Percentiles rank a stretch among this genome's conserved stretches.
Conservation (phyloP, 306 rosid species). For the Gastrolobium villosum region DNA sequence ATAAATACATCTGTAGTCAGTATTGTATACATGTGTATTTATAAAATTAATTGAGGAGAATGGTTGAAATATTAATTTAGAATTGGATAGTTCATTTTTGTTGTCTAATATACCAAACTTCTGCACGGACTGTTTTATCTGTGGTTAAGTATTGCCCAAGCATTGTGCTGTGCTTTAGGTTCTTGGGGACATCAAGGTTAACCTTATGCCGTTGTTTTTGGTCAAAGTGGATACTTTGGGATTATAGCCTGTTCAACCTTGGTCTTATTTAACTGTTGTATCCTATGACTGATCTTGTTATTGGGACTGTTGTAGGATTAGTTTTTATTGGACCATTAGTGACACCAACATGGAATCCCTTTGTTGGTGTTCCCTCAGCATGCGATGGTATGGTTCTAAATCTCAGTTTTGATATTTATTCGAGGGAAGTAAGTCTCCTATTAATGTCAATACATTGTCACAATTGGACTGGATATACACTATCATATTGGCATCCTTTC, state of each 20-base stretch:
- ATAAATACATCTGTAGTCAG: slow-evolving; percentile 38
- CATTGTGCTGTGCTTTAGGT: slow-evolving; percentile 49
- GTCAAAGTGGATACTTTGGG: slow-evolving; percentile 63
- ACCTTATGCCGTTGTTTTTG: slow-evolving; percentile 46
- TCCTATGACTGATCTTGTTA: slow-evolving; percentile 79
- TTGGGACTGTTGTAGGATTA: slow-evolving; percentile 96
- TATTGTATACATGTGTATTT: slow-evolving; percentile 13
- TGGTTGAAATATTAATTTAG: slow-evolving; percentile 41
- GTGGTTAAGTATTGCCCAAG: slow-evolving; percentile 42
- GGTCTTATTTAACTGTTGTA: slow-evolving; percentile 63
- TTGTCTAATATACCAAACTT: slow-evolving; percentile 39
- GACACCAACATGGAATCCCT: slow-evolving; percentile 86
- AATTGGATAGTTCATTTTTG: slow-evolving; percentile 43
- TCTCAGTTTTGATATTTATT: slow-evolving; percentile 68
- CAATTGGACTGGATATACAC: slow-evolving; percentile 31
- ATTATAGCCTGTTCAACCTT: slow-evolving; percentile 65
- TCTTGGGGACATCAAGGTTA: slow-evolving; percentile 45
- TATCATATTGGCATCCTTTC: not conserved
- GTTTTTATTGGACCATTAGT: slow-evolving; percentile 86
- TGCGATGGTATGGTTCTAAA: slow-evolving; percentile 96
- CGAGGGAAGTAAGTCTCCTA: slow-evolving; percentile 61
- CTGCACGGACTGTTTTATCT: slow-evolving; percentile 40
- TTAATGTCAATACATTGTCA: slow-evolving; percentile 52
- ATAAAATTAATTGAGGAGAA: slow-evolving; percentile 47
- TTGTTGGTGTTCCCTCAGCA: slow-evolving; percentile 95